Percentiles rank a stretch among this genome's conserved stretches.
Conservation (phyloP, 164 flowering plant species). For the Pachysandra terminalis region DNA sequence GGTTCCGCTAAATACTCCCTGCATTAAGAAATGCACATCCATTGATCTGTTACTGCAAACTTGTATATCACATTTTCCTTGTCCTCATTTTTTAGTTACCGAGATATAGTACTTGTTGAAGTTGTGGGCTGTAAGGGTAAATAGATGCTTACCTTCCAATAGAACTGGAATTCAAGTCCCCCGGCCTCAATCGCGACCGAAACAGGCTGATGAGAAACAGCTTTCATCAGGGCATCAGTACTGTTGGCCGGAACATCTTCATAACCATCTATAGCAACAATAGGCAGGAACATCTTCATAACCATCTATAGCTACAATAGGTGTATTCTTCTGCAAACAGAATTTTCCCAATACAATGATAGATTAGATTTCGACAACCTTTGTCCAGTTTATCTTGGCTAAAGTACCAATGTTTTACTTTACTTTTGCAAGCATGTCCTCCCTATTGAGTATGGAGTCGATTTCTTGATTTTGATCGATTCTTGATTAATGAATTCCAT, state of each 20-base stretch:
- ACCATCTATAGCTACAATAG: constrained; percentile 25
- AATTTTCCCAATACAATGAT: no score
- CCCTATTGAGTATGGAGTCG: no score
- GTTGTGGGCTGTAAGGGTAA: neutral
- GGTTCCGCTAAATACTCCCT: constrained; percentile 30
- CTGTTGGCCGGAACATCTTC: constrained; percentile 28
- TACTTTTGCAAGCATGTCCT: no score
- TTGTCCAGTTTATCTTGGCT: no score
- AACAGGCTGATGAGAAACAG: constrained; percentile 31
- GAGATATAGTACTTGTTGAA: neutral
- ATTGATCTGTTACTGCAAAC: neutral
- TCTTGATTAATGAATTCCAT: no score
- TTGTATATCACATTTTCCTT: neutral
- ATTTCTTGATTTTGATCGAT: no score
- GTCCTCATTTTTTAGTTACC: neutral
- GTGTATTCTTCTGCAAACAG: constrained; percentile 22
- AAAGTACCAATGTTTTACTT: no score
- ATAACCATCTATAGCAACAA: constrained; percentile 27
- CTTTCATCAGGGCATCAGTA: constrained; percentile 23
- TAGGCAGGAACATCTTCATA: no score
- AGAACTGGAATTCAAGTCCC: constrained; percentile 27
- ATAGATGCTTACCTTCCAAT: constrained; percentile 20
- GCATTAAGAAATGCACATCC: constrained; percentile 2
- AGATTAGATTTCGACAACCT: no score
- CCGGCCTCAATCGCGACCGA: constrained; percentile 38